phyloP scores from a whole-genome alignment of 2,329 filamentous ascomycete genomes.

The Arachnomyces sp. region DNA sequence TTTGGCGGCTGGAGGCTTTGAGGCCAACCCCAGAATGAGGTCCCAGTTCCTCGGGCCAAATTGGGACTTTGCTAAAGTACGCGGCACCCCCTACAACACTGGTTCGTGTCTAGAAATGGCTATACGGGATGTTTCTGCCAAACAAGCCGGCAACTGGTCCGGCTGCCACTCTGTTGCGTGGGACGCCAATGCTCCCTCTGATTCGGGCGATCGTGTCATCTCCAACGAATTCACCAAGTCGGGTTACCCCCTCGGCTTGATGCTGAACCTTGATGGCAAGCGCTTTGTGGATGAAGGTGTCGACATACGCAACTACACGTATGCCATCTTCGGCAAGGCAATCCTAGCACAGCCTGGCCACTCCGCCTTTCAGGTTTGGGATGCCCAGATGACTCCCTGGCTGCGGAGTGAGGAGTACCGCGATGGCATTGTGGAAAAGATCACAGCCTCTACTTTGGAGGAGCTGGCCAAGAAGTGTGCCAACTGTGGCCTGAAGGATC shows the following conservation, averaged over 20 bases:
- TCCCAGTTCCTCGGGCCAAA: conserved; percentile 49
- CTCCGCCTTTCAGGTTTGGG: conserved; percentile 60
- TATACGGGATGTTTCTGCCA: conserved; percentile 44
- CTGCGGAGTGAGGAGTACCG: conserved; percentile 57
- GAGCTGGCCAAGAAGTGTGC: conserved; percentile 48
- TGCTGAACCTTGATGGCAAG: conserved; percentile 52
- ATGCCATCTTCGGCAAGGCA: conserved; percentile 57
- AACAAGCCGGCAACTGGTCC: conserved; percentile 52
- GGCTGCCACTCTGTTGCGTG: conserved; percentile 60
- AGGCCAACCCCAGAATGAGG: conserved; percentile 52
- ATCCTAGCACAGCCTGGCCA: conserved; percentile 54
- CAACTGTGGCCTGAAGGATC: conserved; percentile 41
- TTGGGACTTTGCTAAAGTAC: conserved; percentile 57
- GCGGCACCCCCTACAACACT: conserved; percentile 59
- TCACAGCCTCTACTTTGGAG: conserved; percentile 45
- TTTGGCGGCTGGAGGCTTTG: conserved; percentile 53
- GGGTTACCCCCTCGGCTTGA: conserved; percentile 59
- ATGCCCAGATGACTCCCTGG: conserved; percentile 45
- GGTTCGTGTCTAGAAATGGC: conserved; percentile 52
- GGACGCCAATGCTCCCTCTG: conserved; percentile 54
- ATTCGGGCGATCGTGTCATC: conserved; percentile 49
- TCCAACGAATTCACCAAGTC: conserved; percentile 64
- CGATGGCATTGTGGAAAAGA: conserved; percentile 48
- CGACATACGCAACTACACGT: conserved; percentile 60
- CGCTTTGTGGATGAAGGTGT: conserved; percentile 61